Percentiles rank a stretch among this genome's conserved stretches.
phyloP scores from a whole-genome alignment of 805 yeast species.

The Clavispora santaluciae region DNA sequence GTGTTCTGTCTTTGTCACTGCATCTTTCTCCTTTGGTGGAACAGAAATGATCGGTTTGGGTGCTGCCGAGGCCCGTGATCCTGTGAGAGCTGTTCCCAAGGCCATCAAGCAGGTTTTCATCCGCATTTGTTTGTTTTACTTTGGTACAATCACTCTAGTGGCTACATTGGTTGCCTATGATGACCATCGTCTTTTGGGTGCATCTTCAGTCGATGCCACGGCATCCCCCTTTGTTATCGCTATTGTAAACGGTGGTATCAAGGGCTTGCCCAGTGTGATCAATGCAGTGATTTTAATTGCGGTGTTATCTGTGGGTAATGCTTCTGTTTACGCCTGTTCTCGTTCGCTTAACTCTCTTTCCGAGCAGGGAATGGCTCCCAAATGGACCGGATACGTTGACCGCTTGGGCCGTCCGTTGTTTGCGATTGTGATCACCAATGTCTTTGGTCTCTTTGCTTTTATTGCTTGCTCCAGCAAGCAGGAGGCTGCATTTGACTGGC shows the following conservation, averaged over 20 bases:
- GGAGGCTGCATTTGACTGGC: conserved; percentile 2
- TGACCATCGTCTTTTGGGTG: neutral
- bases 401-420: conserved; percentile 3
- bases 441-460: conserved; percentile 3
- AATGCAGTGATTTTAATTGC: conserved; percentile 5
- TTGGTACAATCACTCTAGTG: conserved; percentile 2
- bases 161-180: conserved; percentile 3
- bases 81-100: conserved; percentile 1
- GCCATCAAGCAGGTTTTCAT: conserved; percentile 6
- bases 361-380: conserved; percentile 4
- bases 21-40: conserved; percentile 6
- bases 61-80: conserved; percentile 5
- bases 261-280: conserved; percentile 4
- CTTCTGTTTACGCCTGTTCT: conserved; percentile 3
- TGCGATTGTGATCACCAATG: conserved; percentile 1
- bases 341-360: conserved; percentile 3
- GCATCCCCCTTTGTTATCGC: conserved; percentile 5
- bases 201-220: conserved; percentile 1
- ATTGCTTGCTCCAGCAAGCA: conserved; percentile 3
- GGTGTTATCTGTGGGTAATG: conserved; percentile 4
- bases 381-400: conserved; percentile 3
- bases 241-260: conserved; percentile 3
- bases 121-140: conserved; percentile 4
- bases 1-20: conserved; percentile 16
- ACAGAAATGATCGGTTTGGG: conserved; percentile 7